Conservation (phyloP, 2,329 filamentous ascomycete species). For the Endoconidiophora laricicola region DNA sequence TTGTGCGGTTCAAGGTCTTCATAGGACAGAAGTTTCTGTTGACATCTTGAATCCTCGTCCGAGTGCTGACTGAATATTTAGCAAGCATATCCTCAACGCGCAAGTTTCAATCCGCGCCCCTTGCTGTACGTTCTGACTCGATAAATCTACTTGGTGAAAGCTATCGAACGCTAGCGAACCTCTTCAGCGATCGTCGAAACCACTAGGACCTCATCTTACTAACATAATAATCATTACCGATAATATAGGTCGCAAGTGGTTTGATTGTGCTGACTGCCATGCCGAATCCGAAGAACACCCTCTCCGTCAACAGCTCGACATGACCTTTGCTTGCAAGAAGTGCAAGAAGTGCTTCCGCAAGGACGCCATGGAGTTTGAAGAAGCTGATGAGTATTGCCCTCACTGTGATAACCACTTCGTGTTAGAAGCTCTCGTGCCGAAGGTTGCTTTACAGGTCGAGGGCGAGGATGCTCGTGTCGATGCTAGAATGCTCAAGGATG, state of each 20-base stretch:
- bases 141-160: neutral
- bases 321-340: slow-evolving; percentile 96
- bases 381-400: slow-evolving; percentile 95
- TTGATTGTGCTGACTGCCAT: slow-evolving; percentile 95
- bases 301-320: slow-evolving; percentile 64
- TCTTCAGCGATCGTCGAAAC: neutral
- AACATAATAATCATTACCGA: neutral
- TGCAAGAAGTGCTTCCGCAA: slow-evolving; percentile 98
- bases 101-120: slow-evolving; percentile 91
- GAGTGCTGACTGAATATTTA: slow-evolving; percentile 22
- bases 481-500: slow-evolving; percentile 82
- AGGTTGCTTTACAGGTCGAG: slow-evolving; percentile 71
- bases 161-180: neutral
- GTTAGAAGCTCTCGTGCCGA: slow-evolving; percentile 70
- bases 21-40: too few species aligned
- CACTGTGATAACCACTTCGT: slow-evolving; percentile 99
- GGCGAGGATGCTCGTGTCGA: slow-evolving; percentile 80
- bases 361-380: slow-evolving; percentile 79
- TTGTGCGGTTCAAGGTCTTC: too few species aligned
- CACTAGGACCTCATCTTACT: neutral
- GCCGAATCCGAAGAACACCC: slow-evolving; percentile 61
- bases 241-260: slow-evolving; percentile 73
- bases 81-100: slow-evolving; percentile 96
- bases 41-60: slow-evolving; percentile 10
- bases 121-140: slow-evolving; percentile 52